phyloP scores from a whole-genome alignment of 2,329 filamentous ascomycete genomes.

The Aureobasidium sp. region DNA sequence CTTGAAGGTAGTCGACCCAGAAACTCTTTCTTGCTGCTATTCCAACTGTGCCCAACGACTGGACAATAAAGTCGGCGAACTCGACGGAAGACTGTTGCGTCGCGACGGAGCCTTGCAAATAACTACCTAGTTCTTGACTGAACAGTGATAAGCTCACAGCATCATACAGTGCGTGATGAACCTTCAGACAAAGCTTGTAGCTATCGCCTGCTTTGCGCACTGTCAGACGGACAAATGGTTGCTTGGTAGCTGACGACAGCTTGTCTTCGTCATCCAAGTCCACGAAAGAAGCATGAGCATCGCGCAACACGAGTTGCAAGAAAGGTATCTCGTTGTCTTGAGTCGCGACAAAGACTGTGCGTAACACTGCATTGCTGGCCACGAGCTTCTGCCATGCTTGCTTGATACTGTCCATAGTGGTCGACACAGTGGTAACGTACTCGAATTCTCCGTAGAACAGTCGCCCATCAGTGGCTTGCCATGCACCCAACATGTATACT shows the following conservation, averaged over 20 bases:
- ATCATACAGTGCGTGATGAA: constrained; percentile 87
- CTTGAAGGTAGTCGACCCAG: constrained; percentile 42
- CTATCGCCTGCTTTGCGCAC: constrained; percentile 15
- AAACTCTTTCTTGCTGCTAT: constrained; percentile 32
- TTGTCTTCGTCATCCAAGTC: constrained; percentile 16
- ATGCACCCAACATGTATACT: constrained; percentile 67
- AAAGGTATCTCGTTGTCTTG: constrained; percentile 42
- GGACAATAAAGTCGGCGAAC: constrained; percentile 36
- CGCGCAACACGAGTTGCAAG: constrained; percentile 52
- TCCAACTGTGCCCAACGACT: constrained; percentile 18
- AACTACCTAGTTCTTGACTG: constrained; percentile 42
- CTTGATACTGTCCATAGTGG: constrained; percentile 37
- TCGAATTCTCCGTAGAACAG: constrained; percentile 68
- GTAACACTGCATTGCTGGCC: constrained; percentile 51
- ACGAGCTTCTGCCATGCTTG: constrained; percentile 55
- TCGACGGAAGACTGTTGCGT: constrained; percentile 15
- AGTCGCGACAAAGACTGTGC: constrained; percentile 56
- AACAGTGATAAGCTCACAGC: constrained; percentile 65
- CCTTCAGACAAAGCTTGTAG: constrained; percentile 35
- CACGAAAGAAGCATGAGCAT: constrained; percentile 27
- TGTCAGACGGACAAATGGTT: constrained; percentile 17
- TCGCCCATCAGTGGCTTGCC: constrained; percentile 56
- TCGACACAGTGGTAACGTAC: constrained; percentile 42
- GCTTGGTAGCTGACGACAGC: not conserved
- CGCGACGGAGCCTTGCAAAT: constrained; percentile 28